Base-by-base conservation (phyloP, 352 stramenopile species). In the Globisporangium recalcitrans region DNA sequence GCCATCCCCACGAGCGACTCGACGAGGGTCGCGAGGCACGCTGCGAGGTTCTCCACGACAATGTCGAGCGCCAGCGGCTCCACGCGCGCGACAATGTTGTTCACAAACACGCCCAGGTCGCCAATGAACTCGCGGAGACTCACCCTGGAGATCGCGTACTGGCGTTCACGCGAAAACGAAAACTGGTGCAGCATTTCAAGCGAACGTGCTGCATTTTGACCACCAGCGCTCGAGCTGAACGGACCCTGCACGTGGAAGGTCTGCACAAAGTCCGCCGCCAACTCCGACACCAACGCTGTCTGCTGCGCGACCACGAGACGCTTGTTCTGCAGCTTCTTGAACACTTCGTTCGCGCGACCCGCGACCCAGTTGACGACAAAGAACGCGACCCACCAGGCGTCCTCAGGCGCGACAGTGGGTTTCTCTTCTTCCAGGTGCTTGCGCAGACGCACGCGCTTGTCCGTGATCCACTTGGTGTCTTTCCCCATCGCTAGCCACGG, bases 341-440 rank as follows among this genome's bases (percentile, higher is more conserved):
- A 72, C 19, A 67, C 64, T 21, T 79, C 69, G 46, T 80, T 75
- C 9, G 65, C 63, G 14, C 71, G 71, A 14, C 60, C 55, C 0
- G 78, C 74, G 22, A 90, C 65, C 71, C 74, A 87, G 63, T 84
- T 49, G 3, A 85, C 77, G 13, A 75, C 70, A 1, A 70, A 67
- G 40, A 90, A 75, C 55, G 74, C 78, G 24, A 90, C 44, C 78
- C 81, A 90, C 81, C 81, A 90, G 4, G 69, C 66, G 36, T 70
- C 71, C 58, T 74, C 73, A 0, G 73, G 72, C 22, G 60, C 64
- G 0, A 51, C 47, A 32, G 60, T 31, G 13, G 51, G 59, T 1
- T 72, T 63, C 22, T 62, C 63, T 22, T 75, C 55, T 10, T 78
- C 68, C 19, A 90, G 53, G 38, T 78, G 60, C 34, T 82, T 72